Base-by-base conservation (phyloP, 768 basidiomycete genomes). In the Boletus tomentosulus region DNA sequence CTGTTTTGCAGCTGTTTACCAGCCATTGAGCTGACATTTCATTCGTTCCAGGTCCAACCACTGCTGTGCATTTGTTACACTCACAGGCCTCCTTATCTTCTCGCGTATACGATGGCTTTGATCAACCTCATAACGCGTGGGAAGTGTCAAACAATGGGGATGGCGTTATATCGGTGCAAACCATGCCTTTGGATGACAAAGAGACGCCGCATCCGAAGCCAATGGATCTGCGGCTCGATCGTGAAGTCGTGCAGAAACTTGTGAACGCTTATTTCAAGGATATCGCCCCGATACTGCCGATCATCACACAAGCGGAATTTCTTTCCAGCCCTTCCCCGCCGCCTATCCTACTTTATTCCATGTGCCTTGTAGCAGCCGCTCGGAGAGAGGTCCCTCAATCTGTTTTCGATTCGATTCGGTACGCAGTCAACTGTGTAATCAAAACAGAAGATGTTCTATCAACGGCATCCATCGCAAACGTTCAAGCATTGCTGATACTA, bases 211-310 rank as follows among this genome's bases (percentile, higher is more conserved):
- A 80, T 49, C 78, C 81, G 50, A 89, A 83, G 62, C 83, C 85
- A 13, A 68, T 85, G 46, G 87, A 90, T 66, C 71, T 85, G 59
- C 84, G 82, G 35, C 79, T 94, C 55, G 90, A 92, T 64, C 83
- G 83, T 24, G 86, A 89, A 43, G 76, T 87, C 62, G 76, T 94
- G 51, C 86, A 93, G 66, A 78, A 81, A 50, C 83, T 98, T 43
- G 77, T 97, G 63, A 98, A 98, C 70, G 83, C 86, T 22, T 97
- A 95, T 74, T 99, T 97, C 72, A 77, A 79, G 22, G 86, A 94
- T n/a, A 78, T 95, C 44, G 84, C 90, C 2, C 91, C 90, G n/a
- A 75, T 91, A 39, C 81, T 98, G 53, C 96, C 97, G 11, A 78
- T 99, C 60, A 82, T 98, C 54, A 90, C 91, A 16, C 83, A 88